phyloP scores from a whole-genome alignment of 2,329 filamentous ascomycete genomes.

The Colletotrichum plurivorum region DNA sequence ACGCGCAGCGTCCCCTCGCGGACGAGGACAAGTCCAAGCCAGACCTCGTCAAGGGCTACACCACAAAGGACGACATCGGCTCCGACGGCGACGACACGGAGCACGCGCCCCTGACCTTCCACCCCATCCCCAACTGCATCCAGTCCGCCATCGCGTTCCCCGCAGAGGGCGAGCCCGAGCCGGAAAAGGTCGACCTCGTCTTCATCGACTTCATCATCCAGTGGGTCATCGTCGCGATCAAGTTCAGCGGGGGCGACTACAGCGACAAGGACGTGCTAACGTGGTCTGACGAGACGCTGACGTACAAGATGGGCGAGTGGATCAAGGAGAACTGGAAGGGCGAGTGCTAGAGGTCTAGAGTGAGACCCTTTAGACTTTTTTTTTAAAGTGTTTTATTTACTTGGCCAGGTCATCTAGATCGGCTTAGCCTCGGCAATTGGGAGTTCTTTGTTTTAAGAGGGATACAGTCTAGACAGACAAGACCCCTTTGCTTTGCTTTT shows the following conservation, averaged over 20 bases:
- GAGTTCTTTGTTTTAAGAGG: constrained; percentile 14
- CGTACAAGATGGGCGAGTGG: constrained; percentile 70
- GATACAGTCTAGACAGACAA: no score
- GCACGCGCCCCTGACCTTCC: constrained; percentile 81
- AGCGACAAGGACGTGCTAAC: constrained; percentile 60
- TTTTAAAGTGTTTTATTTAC: not conserved
- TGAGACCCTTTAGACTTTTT: constrained; percentile 1
- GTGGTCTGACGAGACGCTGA: constrained; percentile 70
- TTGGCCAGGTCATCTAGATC: not conserved
- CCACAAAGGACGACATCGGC: constrained; percentile 87
- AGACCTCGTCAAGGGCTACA: constrained; percentile 79
- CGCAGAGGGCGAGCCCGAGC: constrained; percentile 68
- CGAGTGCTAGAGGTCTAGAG: constrained; percentile 54
- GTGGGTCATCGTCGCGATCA: constrained; percentile 83
- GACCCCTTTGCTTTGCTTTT: not conserved
- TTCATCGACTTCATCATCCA: constrained; percentile 93
- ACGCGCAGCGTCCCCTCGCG: constrained; percentile 50
- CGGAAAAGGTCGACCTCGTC: constrained; percentile 85
- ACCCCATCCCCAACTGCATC: constrained; percentile 86
- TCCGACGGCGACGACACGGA: constrained; percentile 91
- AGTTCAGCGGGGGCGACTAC: constrained; percentile 69
- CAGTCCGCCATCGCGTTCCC: constrained; percentile 78
- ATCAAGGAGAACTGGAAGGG: constrained; percentile 71
- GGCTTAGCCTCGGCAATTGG: constrained; percentile 5
- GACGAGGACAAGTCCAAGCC: constrained; percentile 50